Conservation (phyloP, 2,329 filamentous ascomycete genomes). For the Westerdykella ornata region DNA sequence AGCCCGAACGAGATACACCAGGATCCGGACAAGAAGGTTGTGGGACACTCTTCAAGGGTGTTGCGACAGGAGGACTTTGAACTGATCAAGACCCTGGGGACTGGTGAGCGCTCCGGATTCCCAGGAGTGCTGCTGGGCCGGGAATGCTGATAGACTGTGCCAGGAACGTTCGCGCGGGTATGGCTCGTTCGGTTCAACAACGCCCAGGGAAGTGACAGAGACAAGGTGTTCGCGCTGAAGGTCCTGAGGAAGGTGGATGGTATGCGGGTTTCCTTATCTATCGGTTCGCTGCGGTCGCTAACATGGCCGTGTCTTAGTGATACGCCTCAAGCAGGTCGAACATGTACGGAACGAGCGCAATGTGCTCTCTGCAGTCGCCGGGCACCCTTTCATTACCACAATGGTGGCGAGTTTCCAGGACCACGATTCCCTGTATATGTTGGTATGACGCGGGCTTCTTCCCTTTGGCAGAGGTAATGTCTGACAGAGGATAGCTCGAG, state of each 20-base stretch:
- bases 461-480: not conserved
- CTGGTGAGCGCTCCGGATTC: conserved; percentile 46
- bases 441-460: conserved; percentile 41
- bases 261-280: conserved; percentile 21
- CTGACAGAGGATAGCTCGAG: conserved; percentile 51
- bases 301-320: conserved; percentile 46
- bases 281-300: conserved; percentile 12
- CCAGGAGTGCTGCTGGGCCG: too few species aligned
- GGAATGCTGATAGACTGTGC: conserved; percentile 16
- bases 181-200: conserved; percentile 65
- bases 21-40: conserved; percentile 40
- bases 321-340: conserved; percentile 79
- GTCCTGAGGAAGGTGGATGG: conserved; percentile 59
- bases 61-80: conserved; percentile 57
- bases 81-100: conserved; percentile 68
- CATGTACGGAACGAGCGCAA: conserved; percentile 78
- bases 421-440: conserved; percentile 70
- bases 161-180: conserved; percentile 75
- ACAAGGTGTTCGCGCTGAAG: conserved; percentile 73
- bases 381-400: conserved; percentile 76
- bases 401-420: conserved; percentile 75
- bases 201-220: conserved; percentile 46
- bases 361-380: conserved; percentile 68
- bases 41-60: conserved; percentile 44
- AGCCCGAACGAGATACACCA: conserved; percentile 39